Percentiles rank a stretch among this genome's conserved stretches.
Conservation (phyloP, 2,329 filamentous ascomycete species). For the Penicillium sp. region DNA sequence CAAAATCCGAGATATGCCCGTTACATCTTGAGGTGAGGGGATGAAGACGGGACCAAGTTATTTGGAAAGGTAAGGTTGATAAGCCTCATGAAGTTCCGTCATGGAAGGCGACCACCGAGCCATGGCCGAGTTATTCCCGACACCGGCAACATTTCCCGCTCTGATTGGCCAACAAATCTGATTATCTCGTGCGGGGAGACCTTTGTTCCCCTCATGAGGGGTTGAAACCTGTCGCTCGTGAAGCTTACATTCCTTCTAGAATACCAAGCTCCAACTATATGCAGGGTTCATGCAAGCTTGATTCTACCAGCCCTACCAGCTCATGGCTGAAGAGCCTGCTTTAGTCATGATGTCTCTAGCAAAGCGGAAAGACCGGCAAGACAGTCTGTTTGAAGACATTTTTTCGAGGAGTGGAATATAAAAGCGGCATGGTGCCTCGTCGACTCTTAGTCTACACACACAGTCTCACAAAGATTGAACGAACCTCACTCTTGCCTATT, state of each 20-base stretch:
- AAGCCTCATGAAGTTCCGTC: not conserved
- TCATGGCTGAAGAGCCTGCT: not conserved
- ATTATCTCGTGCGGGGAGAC: not conserved
- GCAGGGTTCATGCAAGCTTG: not conserved
- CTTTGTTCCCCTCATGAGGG: conserved; percentile 8
- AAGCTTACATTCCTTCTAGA: not conserved
- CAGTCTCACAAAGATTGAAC: not conserved
- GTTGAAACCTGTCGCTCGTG: not conserved
- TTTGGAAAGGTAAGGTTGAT: not conserved
- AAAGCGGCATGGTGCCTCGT: not conserved
- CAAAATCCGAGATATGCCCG: not conserved
- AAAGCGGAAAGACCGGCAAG: not conserved
- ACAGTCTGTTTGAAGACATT: not conserved
- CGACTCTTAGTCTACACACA: not conserved
- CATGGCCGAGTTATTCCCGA: not conserved
- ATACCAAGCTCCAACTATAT: not conserved
- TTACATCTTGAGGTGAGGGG: not conserved
- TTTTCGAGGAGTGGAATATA: not conserved
- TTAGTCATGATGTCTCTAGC: not conserved
- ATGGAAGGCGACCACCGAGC: not conserved
- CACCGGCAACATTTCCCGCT: not conserved
- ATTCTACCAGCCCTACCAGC: not conserved
- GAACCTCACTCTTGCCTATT: not conserved
- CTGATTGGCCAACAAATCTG: not conserved
- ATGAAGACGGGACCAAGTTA: too few species aligned